Evolutionary conservation across 2,329 filamentous ascomycete species (phyloP), one percentile per base, ranked within the genome.

Genomic region (Venturia asperata): DNA sequence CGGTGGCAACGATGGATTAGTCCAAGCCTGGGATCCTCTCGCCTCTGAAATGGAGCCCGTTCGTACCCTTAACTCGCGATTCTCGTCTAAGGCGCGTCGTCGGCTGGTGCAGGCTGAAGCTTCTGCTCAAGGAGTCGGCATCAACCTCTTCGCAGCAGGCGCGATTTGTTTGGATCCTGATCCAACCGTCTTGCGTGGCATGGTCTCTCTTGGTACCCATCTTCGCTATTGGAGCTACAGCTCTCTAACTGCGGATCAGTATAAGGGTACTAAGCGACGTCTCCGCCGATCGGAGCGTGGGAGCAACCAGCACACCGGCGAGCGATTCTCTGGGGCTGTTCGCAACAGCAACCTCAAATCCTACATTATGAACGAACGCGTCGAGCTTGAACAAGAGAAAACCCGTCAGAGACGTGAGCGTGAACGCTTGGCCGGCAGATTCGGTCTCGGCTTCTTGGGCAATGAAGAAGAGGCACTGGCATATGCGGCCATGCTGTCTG

Each of bases 11-110:
- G 94, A 99, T 76, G 93, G 94, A 0, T 83, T 97, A 3, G 93
- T 96, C 5, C 94, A 97, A 75, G 90, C 92, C 6, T 99, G 94
- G 94, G 94, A 99, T 77, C 90, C 90, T n/a, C 80, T 99, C 60
- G 91, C 88, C 0, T 97, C 93, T 1, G 89, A 83, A 0, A 77
- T 82, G 21, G 86, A 88, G 24, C 91, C 94, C 0, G 83, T 97
- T 63, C 86, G 92, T 47, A 97, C 92, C 0, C 81, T 99, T 64
- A 92, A 96, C 72, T 91, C 91, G 2, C 87, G 89, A 17, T 92
- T 93, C 69, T 90, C 90, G 1, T 88, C 89, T 9, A 87, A 91
- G 37, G 88, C 92, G 62, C 89, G 92, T 68, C 90, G 92, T 65
- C 86, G 92, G 74, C 81, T 80, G 71, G 80, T 84, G 5, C 86